A percentile compares a stretch with the other conserved stretches of the same genome.
phyloP scores from a whole-genome alignment of 768 basidiomycete species.

The Saitozyma sp. region DNA sequence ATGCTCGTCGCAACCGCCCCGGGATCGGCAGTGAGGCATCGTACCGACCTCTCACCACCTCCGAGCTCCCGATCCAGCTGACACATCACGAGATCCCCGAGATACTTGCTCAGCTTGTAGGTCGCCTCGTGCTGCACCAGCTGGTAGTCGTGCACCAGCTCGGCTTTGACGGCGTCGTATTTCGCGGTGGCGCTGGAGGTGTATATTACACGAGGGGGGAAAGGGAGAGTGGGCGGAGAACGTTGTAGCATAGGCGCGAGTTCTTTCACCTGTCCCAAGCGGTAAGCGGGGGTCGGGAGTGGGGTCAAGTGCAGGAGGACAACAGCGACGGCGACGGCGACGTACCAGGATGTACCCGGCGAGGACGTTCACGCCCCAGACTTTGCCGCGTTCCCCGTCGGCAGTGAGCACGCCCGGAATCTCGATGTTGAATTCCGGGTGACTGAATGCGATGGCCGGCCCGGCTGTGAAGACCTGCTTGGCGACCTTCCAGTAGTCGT shows the following conservation, averaged over 20 bases:
- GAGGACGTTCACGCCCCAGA: constrained; percentile 49
- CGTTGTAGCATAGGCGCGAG: constrained; percentile 31
- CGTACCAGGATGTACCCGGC: constrained; percentile 48
- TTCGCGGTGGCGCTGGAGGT: constrained; percentile 34
- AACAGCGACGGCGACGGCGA: background rate
- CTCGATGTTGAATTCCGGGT: constrained; percentile 44
- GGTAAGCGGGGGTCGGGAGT: background rate
- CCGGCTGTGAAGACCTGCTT: constrained; percentile 36
- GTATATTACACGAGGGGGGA: constrained; percentile 47
- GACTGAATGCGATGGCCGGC: constrained; percentile 28
- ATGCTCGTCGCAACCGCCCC: constrained; percentile 29
- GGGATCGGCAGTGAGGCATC: constrained; percentile 27
- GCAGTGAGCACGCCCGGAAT: constrained; percentile 40
- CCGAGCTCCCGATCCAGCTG: constrained; percentile 38
- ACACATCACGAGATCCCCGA: constrained; percentile 42
- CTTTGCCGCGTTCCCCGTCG: constrained; percentile 48
- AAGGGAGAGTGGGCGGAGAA: constrained; percentile 38
- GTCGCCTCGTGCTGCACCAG: constrained; percentile 18
- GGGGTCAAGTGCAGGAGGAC: background rate
- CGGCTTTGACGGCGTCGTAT: constrained; percentile 11
- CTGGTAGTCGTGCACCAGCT: constrained; percentile 41
- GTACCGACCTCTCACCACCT: constrained; percentile 8
- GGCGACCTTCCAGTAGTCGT: constrained; percentile 33
- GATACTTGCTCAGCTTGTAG: constrained; percentile 48
- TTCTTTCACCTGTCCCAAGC: constrained; percentile 37